Conservation (phyloP, 306 rosid genomes). For the Pueraria montana region DNA sequence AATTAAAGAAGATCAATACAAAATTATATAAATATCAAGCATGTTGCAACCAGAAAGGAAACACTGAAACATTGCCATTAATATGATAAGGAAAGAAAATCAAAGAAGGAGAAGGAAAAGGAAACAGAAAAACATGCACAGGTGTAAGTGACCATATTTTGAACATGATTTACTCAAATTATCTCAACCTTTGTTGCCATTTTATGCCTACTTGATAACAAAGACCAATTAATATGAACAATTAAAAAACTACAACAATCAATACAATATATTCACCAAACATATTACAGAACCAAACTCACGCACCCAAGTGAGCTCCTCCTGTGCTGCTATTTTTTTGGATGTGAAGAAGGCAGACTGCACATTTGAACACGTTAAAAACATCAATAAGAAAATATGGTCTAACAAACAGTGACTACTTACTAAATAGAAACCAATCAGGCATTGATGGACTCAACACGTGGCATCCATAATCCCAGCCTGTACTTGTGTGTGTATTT, state of each 20-base stretch:
- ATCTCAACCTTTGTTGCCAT: slow-evolving; percentile 33
- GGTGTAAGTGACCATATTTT: slow-evolving; percentile 29
- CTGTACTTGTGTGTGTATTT: too few species aligned
- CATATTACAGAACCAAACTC: slow-evolving; percentile 40
- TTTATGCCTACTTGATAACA: slow-evolving; percentile 8
- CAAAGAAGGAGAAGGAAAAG: too few species aligned
- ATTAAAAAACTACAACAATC: slow-evolving; percentile 22
- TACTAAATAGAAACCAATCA: too few species aligned
- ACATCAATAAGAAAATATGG: slow-evolving; percentile 40
- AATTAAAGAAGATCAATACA: too few species aligned
- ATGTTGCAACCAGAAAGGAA: too few species aligned
- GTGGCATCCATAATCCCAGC: too few species aligned
- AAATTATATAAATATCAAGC: too few species aligned
- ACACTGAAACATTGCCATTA: too few species aligned
- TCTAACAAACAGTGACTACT: too few species aligned
- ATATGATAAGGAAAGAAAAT: too few species aligned
- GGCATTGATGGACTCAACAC: too few species aligned
- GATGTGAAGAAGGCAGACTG: slow-evolving; percentile 94
- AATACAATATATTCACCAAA: slow-evolving; percentile 41
- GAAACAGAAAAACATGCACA: too few species aligned
- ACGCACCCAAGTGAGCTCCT: slow-evolving; percentile 97
- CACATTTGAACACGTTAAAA: slow-evolving; percentile 46
- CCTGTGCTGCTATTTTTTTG: slow-evolving; percentile 78
- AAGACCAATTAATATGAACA: slow-evolving; percentile 26
- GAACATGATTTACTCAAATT: slow-evolving; percentile 35